Evolutionary conservation across 2,329 filamentous ascomycete genomes (phyloP), one percentile per base, ranked within the genome.

Genomic region (Fusarium multiceps): DNA sequence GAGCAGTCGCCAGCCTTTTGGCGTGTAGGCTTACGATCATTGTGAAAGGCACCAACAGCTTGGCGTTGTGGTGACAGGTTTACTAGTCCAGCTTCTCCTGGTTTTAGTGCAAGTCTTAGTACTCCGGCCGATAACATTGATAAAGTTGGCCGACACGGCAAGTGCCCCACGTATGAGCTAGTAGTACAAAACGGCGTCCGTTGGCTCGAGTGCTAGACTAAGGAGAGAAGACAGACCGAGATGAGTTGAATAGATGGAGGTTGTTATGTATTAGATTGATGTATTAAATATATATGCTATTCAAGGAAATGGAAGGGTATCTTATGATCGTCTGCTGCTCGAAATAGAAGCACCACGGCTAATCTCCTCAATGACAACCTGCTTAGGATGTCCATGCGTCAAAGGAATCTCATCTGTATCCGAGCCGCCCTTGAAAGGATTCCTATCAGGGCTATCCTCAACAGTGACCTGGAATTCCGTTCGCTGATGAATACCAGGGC

Each of bases 381-480:
- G 49, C 23, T 72, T 74, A 0, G 73, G 69, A 41, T 75, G 73
- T 2, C 73, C 73, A 54, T 75, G 51, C 4, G 73, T 75, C 42
- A 75, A 46, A 4, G 73, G 73, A 1, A 70, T 12, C 58, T 75
- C 73, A 25, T 75, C 51, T 7, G 25, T 42, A 2, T 54, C 66
- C 2, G 12, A 28, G 1, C 48, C 34, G 2, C 47, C 34, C 6
- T 43, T 72, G 4, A 62, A 46, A 3, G 60, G 60, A 7, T 68
- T 53, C 4, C 18, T 54, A 20, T 67, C 50, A 0, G 46, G 32
- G 6, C 69, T 55, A 2, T 55, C 42, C 48, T 75, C 73, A 0
- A 75, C 66, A 10, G 48, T 72, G 7, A 75, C 53, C 40, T 75
- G 66, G 9, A 75, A 67, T 3, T 75, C 72, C 9, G 61, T 75